Evolutionary conservation across 2,329 filamentous ascomycete species (phyloP), one percentile per base, ranked within the genome.

Genomic region (Ascochyta pisi): DNA sequence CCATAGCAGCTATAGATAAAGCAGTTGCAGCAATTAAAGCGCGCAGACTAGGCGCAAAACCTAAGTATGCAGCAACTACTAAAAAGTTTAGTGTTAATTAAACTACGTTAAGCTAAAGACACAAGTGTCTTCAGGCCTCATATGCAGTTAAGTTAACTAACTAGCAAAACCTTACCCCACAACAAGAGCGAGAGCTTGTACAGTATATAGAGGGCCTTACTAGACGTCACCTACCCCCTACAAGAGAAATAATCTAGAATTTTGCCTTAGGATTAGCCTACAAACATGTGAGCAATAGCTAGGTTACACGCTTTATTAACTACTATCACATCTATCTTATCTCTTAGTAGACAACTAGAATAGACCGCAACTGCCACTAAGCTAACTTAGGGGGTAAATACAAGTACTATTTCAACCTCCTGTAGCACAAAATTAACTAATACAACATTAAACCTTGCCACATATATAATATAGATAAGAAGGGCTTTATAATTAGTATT

Each of bases 161-260:
- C n/a, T 23, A 40, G 15, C 51, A 49, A 26, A 13, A 22, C 1
- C 51, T 59, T 24, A 47, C 29, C 43, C 22, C 29, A 40, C 37
- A 54, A 27, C 50, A 62, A 39, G 58, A 65, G 40, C 16, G 13
- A 15, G 44, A 57, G 51, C 64, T 68, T 60, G 31, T 64, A 45
- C 19, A 50, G 16, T 64, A 67, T 41, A 66, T 68, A 19, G 41
- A 63, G 13, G 27, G 34, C 22, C 53, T 66, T 38, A 52, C 35
- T 24, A 39, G 46, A n/a, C 31, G 38, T 46, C 37, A 51, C n/a
- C 40, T 67, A 19, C 61, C 54, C 43, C 62, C 56, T 57, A 63
- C 24, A 26, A 3, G 3, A 26, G 24, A 26, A 3, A 26, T 26
- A 26, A 26, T 26, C 59, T 27, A 50, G 48, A 58, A 55, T 42